phyloP scores from a whole-genome alignment of 805 yeast genomes.

The Kazachstania kunashirensis region DNA sequence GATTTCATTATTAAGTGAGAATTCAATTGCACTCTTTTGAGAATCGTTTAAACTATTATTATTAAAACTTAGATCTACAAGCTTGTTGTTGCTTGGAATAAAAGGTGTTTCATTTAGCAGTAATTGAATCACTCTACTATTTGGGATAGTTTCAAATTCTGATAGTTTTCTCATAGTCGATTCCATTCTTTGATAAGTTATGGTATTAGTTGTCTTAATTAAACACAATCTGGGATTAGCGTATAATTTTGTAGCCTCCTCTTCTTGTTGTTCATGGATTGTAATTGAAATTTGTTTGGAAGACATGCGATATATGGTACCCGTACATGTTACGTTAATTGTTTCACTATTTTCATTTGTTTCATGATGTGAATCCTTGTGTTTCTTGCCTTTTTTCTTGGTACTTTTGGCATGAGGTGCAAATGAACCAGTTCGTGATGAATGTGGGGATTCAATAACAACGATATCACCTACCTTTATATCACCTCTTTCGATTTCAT shows the following conservation, averaged over 20 bases:
- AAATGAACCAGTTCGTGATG: conserved; percentile 5
- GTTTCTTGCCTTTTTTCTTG: conserved; percentile 19
- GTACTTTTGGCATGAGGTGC: conserved; percentile 16
- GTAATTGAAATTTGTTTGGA: conserved; percentile 45
- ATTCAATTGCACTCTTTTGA: conserved; percentile 62
- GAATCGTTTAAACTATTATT: conserved; percentile 41
- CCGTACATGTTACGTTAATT: conserved; percentile 37
- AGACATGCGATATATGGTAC: conserved; percentile 53
- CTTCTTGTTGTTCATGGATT: conserved; percentile 48
- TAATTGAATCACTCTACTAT: conserved; percentile 35
- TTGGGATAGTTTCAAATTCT: conserved; percentile 34
- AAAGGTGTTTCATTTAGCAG: conserved; percentile 34
- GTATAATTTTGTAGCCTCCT: conserved; percentile 37
- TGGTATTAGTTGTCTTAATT: conserved; percentile 45
- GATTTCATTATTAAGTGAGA: conserved; percentile 51
- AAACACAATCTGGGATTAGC: conserved; percentile 27
- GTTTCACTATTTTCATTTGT: conserved; percentile 17
- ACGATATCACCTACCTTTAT: conserved; percentile 73
- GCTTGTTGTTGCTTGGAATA: conserved; percentile 4
- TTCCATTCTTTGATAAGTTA: conserved; percentile 71
- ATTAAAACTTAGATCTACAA: conserved; percentile 7
- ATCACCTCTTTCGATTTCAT: conserved; percentile 37
- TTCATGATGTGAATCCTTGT: conserved; percentile 12
- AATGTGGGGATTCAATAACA: conserved; percentile 34
- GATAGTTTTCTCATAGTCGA: conserved; percentile 59